Base-by-base conservation (phyloP, 345 rosid species). In the Angophora floribunda region DNA sequence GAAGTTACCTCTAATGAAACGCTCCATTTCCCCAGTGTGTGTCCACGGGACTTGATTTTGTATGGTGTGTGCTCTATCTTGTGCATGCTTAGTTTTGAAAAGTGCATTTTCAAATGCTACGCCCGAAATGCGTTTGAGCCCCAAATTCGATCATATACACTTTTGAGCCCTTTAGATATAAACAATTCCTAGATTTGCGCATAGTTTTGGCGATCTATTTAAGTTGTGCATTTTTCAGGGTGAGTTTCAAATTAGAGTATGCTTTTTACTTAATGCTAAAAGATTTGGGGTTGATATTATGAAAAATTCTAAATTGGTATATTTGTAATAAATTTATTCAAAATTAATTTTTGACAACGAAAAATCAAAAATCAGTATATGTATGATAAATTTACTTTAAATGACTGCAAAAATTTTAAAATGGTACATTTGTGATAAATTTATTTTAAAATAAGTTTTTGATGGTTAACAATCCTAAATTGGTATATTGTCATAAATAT, bases 131-230 rank as follows among this genome's bases (percentile, higher is more conserved):
- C 2, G 4, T 15, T 36, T 9, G 12, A 67, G 22, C 32, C 75
- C 5, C 36, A n/a, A 63, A 63, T 63, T 63, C 41, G 9, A 7
- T 30, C 30, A 14, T 63, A 52, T 36, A 55, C 24, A 41, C 75
- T 14, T 14, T 30, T 19, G 1, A n/a, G 5, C 13, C 19, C 3
- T 63, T 63, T 7, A 3, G 41, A 36, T 1, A 4, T 13, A 14
- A n/a, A n/a, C 19, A 30, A 13, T 63, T 63, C 19, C 75, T 32
- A 5, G 14, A 61, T 61, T 61, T 61, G 15, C 30, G 1, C 1
- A 61, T 61, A 13, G 6, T 14, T 11, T 0, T 7, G 3, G 14
- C 3, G 67, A 1, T 59, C 16, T 3, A 12, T 26, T 1, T 13
- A 13, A 61, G 32, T 61, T 1, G 41, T 36, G 67, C 67, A 11